Percentiles rank a stretch among this genome's conserved stretches.
Evolutionary conservation across 148 eudicot genomes (phyloP).

Genomic region (Silene uniflora): DNA sequence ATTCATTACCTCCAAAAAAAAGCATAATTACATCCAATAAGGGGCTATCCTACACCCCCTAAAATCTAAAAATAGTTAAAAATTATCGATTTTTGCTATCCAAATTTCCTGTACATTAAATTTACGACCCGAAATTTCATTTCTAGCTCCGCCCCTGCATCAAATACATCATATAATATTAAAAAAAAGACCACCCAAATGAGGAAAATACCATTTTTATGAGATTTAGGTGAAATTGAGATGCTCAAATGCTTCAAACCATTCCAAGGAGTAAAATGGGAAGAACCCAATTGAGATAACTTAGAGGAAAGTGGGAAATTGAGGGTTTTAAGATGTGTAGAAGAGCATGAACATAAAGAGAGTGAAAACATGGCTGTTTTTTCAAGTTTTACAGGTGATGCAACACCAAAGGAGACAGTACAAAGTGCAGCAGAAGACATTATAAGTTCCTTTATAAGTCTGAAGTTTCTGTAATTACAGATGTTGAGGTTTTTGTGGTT

Average conservation of each 20-base stretch:
- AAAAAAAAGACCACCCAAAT: slow-evolving; percentile 14
- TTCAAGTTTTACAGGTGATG: not conserved
- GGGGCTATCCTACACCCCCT: too few relatives aligned
- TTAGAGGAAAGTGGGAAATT: slow-evolving; percentile 26
- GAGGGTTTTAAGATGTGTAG: slow-evolving; percentile 26
- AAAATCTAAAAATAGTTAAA: too few relatives aligned
- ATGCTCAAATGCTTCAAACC: slow-evolving; percentile 47
- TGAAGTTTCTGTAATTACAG: not conserved
- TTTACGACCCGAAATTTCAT: too few relatives aligned
- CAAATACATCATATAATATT: too few relatives aligned
- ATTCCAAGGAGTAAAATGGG: slow-evolving; percentile 42
- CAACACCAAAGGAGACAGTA: slow-evolving; percentile 27
- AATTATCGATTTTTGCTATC: too few relatives aligned
- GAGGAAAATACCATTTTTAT: slow-evolving; percentile 37
- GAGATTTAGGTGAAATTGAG: slow-evolving; percentile 35
- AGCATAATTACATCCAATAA: not conserved
- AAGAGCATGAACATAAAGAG: slow-evolving; percentile 27
- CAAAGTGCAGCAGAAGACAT: slow-evolving; percentile 39
- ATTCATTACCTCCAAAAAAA: slow-evolving; percentile 8
- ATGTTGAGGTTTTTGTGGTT: not conserved
- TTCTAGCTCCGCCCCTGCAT: too few relatives aligned
- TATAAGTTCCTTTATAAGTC: too few relatives aligned
- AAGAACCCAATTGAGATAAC: slow-evolving; percentile 48
- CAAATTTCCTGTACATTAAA: too few relatives aligned
- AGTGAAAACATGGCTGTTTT: slow-evolving; percentile 30